Base-by-base conservation (phyloP, 2,329 filamentous ascomycete genomes). In the Alternaria sp. region DNA sequence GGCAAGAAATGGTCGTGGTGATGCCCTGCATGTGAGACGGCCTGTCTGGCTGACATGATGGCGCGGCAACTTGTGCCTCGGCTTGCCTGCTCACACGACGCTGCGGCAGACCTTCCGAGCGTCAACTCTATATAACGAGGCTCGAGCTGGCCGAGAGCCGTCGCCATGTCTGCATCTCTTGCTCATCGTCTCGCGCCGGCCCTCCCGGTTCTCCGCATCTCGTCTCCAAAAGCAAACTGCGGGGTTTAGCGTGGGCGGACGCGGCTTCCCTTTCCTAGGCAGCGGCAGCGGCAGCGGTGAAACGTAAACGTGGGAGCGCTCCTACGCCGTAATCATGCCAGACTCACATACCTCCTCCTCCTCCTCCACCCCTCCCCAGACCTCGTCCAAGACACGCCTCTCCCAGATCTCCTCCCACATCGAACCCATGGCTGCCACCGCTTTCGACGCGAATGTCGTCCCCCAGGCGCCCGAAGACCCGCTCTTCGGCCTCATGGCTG, bases 401-500 rank as follows among this genome's bases (percentile, higher is more conserved):
- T 80, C 80, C 73, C 89, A 84, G 74, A 86, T 93, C 74, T 85
- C 86, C 73, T 85, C 84, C 77, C 93, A 96, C 82, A 90, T 96
- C 86, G 86, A 89, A 77, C 85, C 88, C 74, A 81, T 81, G 67
- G 77, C 83, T 75, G 79, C 85, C 61, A 91, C 91, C 72, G 88
- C 87, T 77, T 97, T 97, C 84, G 88, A 90, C 65, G 86, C 90
- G 75, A 87, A 91, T 76, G 84, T 86, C 69, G 93, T 97, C 63
- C 92, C 94, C 74, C 91, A 95, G 82, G 96, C 96, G 65, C 94
- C 96, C 51, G 94, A 97, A 81, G 96, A 99, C 83, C 90, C 95
- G 69, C 88, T 99, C 78, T 99, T 99, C 79, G 94, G 95, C 61
- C 85, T 99, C 74, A 93, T 95, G 88, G 89, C 91, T 67, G 93